These are phyloP conservation scores for Candida ulmi DNA, from an alignment of 805 yeast species.

Conservation along the genomic window DNA sequence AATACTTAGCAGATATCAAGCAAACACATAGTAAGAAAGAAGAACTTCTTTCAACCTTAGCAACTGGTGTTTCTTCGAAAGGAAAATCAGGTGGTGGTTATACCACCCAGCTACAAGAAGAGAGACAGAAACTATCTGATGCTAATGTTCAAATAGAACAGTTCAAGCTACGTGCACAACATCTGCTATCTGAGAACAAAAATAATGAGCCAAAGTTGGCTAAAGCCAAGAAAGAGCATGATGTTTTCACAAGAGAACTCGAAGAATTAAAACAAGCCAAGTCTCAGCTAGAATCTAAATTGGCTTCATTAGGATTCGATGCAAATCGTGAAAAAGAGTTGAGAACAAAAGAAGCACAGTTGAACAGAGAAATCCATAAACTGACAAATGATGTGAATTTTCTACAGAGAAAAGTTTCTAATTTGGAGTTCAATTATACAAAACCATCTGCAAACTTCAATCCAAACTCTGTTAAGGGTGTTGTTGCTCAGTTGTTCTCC, in stretches of 20 bases:
- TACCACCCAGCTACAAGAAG: constrained; percentile 59
- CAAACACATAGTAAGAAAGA: constrained; percentile 53
- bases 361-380: constrained; percentile 39
- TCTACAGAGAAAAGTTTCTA: constrained; percentile 59
- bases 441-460: constrained; percentile 60
- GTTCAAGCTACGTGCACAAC: constrained; percentile 50
- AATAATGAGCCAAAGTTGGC: constrained; percentile 40
- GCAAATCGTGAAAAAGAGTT: constrained; percentile 38
- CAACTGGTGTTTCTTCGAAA: constrained; percentile 84
- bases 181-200: constrained; percentile 46
- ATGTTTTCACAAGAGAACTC: constrained; percentile 36
- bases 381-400: constrained; percentile 44
- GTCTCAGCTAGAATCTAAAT: constrained; percentile 31
- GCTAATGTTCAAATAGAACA: constrained; percentile 54
- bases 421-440: constrained; percentile 69
- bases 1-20: constrained; percentile 39
- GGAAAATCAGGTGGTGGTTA: constrained; percentile 77
- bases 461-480: constrained; percentile 67
- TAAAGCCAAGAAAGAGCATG: constrained; percentile 48
- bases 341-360: constrained; percentile 36
- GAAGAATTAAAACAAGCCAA: constrained; percentile 35
- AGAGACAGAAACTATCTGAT: constrained; percentile 49
- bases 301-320: constrained; percentile 54
- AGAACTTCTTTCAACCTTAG: constrained; percentile 72
- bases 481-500: constrained; percentile 79